These are phyloP conservation scores for Fraxinus quadrangulata DNA, from an alignment of 257 asterid species.

Conservation along the genomic window DNA sequence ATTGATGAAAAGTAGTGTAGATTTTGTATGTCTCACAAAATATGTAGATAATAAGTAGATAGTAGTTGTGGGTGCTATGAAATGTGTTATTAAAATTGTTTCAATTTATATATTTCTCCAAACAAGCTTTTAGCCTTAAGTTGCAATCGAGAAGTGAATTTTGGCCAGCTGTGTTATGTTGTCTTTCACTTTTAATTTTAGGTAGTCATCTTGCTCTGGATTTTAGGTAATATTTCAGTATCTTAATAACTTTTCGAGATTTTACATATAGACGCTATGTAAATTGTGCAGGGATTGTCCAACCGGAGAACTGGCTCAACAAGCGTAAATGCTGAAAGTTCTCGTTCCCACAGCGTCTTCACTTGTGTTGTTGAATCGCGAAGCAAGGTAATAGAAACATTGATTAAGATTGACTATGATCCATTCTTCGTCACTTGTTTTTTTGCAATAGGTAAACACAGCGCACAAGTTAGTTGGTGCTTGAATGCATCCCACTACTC, in stretches of 20 bases:
- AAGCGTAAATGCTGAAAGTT: conserved; percentile 91
- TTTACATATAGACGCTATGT: conserved; percentile 18
- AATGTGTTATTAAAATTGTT: background rate
- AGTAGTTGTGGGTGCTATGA: background rate
- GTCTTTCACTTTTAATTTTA: conserved; percentile 6
- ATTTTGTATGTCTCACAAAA: background rate
- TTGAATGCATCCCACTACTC: conserved; percentile 4
- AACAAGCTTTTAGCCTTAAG: conserved; percentile 1
- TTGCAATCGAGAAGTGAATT: conserved; percentile 15
- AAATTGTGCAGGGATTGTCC: conserved; percentile 71
- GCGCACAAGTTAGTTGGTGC: background rate
- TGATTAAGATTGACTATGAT: conserved; percentile 1
- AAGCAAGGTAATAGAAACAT: conserved; percentile 64
- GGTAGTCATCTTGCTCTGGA: conserved; percentile 4
- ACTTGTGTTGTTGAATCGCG: conserved; percentile 98
- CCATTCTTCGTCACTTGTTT: background rate
- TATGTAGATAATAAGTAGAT: background rate
- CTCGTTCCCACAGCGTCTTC: conserved; percentile 97
- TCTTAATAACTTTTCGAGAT: conserved; percentile 11
- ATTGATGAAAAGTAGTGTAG: background rate
- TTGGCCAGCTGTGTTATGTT: conserved; percentile 12
- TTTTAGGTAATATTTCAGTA: conserved; percentile 14
- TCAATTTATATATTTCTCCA: background rate
- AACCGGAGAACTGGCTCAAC: conserved; percentile 96
- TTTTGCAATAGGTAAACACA: conserved; percentile 19